Base-by-base conservation (phyloP, 169 alveolate species). In the Plasmodium reichenowi region DNA sequence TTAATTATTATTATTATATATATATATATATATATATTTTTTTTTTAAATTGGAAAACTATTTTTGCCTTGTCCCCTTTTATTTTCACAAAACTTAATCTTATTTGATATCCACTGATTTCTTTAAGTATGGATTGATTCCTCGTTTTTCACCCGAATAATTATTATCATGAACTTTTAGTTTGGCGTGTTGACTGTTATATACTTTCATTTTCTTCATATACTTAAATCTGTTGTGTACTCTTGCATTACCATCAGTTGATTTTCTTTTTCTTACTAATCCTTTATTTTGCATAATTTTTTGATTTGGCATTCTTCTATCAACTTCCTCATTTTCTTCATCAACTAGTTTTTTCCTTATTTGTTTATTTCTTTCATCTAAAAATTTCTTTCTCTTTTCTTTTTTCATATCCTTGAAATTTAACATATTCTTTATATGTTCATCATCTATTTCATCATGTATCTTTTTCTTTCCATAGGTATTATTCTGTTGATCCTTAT, bases 201-300 rank as follows among this genome's bases (percentile, higher is more conserved):
- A 88, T 29, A 74, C 91, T 58, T 95, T 95, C 88, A 95, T 52
- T 72, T 96, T 97, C 93, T 96, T 96, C 58, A 96, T 93, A 92
- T 74, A 97, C 89, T 97, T 97, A 73, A 78, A 89, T 92, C 98
- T 95, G 87, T 96, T 94, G 74, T 95, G 95, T 17, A 97, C 99
- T 66, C 99, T 95, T 47, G 99, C 98, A 90, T 97, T 97, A 9
- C 98, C 97, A 54, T 96, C 97, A n/a, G 95, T 96, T 95, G 97
- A 96, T 95, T 96, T 95, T 68, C 99, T 94, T 92, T 96, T 96
- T 29, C 98, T 74, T 29, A 97, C 95, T 47, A 97, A 92, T 12
- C 99, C 99, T 70, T 93, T 97, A 62, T 96, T 96, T 89, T 96
- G 96, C 93, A 95, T 78, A 54, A 97, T 97, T 52, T 94, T 96